A percentile compares a stretch with the other conserved stretches of the same genome.
Evolutionary conservation across 352 stramenopile species (phyloP).

Genomic region (Phytophthora tubulina): DNA sequence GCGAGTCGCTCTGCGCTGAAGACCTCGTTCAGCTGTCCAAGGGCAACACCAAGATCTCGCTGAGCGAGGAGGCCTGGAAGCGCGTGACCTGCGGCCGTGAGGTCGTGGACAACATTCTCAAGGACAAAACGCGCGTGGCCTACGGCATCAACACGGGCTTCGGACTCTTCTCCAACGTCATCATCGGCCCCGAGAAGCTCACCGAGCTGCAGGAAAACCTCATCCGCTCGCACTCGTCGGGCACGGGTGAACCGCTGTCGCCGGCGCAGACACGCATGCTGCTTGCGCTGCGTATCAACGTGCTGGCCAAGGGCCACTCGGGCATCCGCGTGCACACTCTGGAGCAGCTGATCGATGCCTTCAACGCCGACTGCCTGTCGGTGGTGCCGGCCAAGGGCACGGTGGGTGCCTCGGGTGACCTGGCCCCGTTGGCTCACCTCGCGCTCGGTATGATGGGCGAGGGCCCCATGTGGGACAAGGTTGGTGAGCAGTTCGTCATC

Average conservation of each 20-base stretch:
- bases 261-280: slow-evolving; percentile 87
- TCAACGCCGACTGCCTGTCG: slow-evolving; percentile 90
- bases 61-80: slow-evolving; percentile 78
- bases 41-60: slow-evolving; percentile 60
- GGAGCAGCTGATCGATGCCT: slow-evolving; percentile 81
- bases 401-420: slow-evolving; percentile 89
- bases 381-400: slow-evolving; percentile 88
- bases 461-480: slow-evolving; percentile 88
- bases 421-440: slow-evolving; percentile 89
- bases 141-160: slow-evolving; percentile 96
- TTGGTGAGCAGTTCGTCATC: slow-evolving; percentile 63
- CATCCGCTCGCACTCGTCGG: slow-evolving; percentile 83
- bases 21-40: slow-evolving; percentile 80
- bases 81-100: slow-evolving; percentile 75
- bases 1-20: slow-evolving; percentile 72
- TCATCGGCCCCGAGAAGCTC: slow-evolving; percentile 88
- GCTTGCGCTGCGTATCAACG: slow-evolving; percentile 90
- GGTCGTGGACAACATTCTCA: slow-evolving; percentile 90
- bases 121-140: slow-evolving; percentile 77
- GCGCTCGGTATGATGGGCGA: slow-evolving; percentile 91
- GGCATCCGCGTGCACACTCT: slow-evolving; percentile 85
- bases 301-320: slow-evolving; percentile 89
- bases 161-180: slow-evolving; percentile 91
- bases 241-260: slow-evolving; percentile 81
- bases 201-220: slow-evolving; percentile 88